Evolutionary conservation across 2,329 filamentous ascomycete species (phyloP), one percentile per base, ranked within the genome.

Genomic region (Colletotrichum lupini): DNA sequence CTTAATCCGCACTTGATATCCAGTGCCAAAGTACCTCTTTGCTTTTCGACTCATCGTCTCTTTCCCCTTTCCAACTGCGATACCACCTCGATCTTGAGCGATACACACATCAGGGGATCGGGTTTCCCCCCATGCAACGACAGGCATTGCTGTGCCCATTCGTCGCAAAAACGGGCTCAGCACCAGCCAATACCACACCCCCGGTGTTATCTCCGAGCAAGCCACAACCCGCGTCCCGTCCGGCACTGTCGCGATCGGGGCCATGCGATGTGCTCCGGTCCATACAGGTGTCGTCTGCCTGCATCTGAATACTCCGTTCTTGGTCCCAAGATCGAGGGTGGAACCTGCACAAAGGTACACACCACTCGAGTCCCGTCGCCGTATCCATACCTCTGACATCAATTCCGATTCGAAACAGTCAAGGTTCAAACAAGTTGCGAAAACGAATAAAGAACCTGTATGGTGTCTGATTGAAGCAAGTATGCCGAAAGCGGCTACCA

Each of bases 11-110:
- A 26, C 12, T 35, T 28, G 8, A 32, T 28, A 53, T 22, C 19
- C 42, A 35, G 14, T 35, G 11, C 42, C 49, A 35, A 55, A 22
- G 28, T 2, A 26, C 61, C 46, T 60, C 32, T 32, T 72, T 69
- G 53, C 70, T 72, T 72, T 72, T 72, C 66, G 42, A 37, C 53
- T 9, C 68, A 52, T 71, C 62, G 62, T 69, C 59, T 69, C 59
- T 69, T 72, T 72, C 32, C 66, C 53, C 70, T 59, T 69, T 30
- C 42, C 32, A 11, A 64, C 53, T 26, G 37, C 59, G 59, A 60
- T 69, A 37, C 59, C 42, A 69, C 70, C 42, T 59, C 67, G 58
- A 69, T 63, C 64, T 67, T 28, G 58, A 61, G 52, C 64, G 49
- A 30, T 61, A 66, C 28, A 62, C 53, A 53, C 49, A 35, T 67